Evolutionary conservation across 441 rosid species (phyloP).

Genomic region (Hura crepitans): DNA sequence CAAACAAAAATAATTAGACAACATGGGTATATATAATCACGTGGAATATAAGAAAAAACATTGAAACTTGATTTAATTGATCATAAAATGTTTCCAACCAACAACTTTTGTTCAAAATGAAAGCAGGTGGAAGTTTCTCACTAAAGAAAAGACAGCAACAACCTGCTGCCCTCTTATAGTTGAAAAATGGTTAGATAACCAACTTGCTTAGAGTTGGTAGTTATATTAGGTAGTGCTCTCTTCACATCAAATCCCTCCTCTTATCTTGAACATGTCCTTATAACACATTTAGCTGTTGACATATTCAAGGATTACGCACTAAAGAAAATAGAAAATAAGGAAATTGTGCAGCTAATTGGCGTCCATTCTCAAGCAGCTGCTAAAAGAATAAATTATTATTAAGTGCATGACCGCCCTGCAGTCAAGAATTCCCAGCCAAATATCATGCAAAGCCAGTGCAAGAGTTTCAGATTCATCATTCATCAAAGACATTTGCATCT

Average conservation of each 20-base stretch:
- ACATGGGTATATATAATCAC: too few relatives aligned
- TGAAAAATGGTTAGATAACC: background rate
- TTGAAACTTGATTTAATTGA: too few relatives aligned
- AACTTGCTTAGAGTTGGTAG: background rate
- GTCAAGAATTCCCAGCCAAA: conserved; percentile 19
- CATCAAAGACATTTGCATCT: background rate
- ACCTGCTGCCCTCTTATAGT: background rate
- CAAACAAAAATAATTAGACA: too few relatives aligned
- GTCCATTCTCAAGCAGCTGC: background rate
- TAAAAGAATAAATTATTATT: conserved; percentile 8
- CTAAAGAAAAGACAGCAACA: too few relatives aligned
- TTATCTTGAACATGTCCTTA: background rate
- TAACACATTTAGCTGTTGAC: background rate
- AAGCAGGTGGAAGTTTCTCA: too few relatives aligned
- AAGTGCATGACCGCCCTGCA: conserved; percentile 12
- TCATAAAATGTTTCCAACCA: too few relatives aligned
- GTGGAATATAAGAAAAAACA: too few relatives aligned
- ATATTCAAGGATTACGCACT: background rate
- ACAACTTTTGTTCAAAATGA: too few relatives aligned
- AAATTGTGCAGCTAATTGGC: background rate
- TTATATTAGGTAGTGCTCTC: background rate
- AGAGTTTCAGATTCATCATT: too few relatives aligned
- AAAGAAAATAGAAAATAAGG: too few relatives aligned
- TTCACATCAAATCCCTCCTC: background rate
- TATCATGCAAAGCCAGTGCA: background rate